Percentiles rank a stretch among this genome's conserved stretches.
These are phyloP conservation scores for Trypanosoma grayi DNA, from an alignment of 208 protist species.

Conservation along the genomic window DNA sequence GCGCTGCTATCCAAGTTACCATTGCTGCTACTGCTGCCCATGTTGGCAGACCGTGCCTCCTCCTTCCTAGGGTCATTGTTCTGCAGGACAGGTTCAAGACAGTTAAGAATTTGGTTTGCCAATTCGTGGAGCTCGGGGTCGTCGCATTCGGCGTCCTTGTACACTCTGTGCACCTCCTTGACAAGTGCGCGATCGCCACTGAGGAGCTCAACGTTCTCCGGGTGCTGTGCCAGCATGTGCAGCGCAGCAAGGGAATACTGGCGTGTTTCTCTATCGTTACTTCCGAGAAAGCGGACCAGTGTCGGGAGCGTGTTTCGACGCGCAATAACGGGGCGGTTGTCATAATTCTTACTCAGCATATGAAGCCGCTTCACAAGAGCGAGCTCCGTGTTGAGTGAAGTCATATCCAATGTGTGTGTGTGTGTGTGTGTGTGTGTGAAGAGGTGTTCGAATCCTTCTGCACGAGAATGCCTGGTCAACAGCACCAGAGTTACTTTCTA, in stretches of 20 bases:
- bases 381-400: constrained; percentile 70
- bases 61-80: constrained; percentile 45
- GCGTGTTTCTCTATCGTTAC: constrained; percentile 77
- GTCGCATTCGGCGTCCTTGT: constrained; percentile 73
- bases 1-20: constrained; percentile 1
- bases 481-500: too few relatives aligned
- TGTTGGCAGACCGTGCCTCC: neutral
- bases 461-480: too few relatives aligned
- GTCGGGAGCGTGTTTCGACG: constrained; percentile 82
- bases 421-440: neutral
- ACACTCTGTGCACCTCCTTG: constrained; percentile 54
- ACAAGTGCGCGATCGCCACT: constrained; percentile 45
- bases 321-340: constrained; percentile 72
- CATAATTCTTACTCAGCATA: constrained; percentile 67
- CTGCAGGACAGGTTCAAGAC: constrained; percentile 41
- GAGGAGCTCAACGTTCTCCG: constrained; percentile 80
- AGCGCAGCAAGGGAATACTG: constrained; percentile 67
- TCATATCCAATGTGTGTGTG: too few relatives aligned
- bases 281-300: constrained; percentile 74
- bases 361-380: constrained; percentile 81
- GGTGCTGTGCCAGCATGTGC: constrained; percentile 77
- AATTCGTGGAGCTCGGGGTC: constrained; percentile 73
- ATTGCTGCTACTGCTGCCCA: constrained; percentile 8
- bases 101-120: constrained; percentile 44
- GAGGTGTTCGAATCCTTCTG: too few relatives aligned